These are phyloP conservation scores for Fusarium veterinarium DNA, from an alignment of 2,329 filamentous ascomycete species.

Conservation along the genomic window DNA sequence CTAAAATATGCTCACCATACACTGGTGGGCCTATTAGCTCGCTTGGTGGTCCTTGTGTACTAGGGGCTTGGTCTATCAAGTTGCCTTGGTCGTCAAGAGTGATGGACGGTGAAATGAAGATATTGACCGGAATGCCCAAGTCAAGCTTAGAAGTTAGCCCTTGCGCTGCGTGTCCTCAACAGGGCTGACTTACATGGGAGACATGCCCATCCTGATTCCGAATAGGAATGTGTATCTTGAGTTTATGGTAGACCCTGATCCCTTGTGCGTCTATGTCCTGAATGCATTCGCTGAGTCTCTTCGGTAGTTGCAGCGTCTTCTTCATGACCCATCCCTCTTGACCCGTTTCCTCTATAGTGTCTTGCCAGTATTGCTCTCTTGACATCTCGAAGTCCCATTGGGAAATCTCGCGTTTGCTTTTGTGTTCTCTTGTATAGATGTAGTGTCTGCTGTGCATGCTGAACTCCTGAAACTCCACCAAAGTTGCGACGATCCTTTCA, in stretches of 20 bases:
- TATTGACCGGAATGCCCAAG: slow-evolving; percentile 86
- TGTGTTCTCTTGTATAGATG: slow-evolving; percentile 65
- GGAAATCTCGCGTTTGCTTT: slow-evolving; percentile 70
- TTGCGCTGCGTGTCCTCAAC: rapidly evolving
- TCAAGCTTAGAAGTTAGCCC: slow-evolving; percentile 67
- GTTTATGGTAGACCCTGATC: slow-evolving; percentile 91
- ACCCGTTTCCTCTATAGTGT: slow-evolving; percentile 73
- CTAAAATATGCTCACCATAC: slow-evolving; percentile 91
- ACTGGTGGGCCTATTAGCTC: slow-evolving; percentile 81
- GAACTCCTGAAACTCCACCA: slow-evolving; percentile 82
- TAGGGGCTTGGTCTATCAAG: slow-evolving; percentile 68
- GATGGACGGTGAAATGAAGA: slow-evolving; percentile 94
- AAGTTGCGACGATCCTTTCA: slow-evolving; percentile 78
- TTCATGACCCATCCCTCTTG: slow-evolving; percentile 73
- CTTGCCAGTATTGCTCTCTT: slow-evolving; percentile 71
- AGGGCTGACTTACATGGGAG: slow-evolving; percentile 73
- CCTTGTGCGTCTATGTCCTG: slow-evolving; percentile 89
- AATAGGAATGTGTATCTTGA: slow-evolving; percentile 88
- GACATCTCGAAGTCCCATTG: slow-evolving; percentile 67
- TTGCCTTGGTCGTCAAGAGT: slow-evolving; percentile 87
- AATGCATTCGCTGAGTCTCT: slow-evolving; percentile 81
- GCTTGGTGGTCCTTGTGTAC: slow-evolving; percentile 61
- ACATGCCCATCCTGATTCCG: slow-evolving; percentile 94
- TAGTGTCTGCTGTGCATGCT: slow-evolving; percentile 59
- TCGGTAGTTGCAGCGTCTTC: slow-evolving; percentile 76